These are phyloP conservation scores for Nothomitra cinnamomea DNA, from an alignment of 2,329 filamentous ascomycete species.

Conservation along the genomic window DNA sequence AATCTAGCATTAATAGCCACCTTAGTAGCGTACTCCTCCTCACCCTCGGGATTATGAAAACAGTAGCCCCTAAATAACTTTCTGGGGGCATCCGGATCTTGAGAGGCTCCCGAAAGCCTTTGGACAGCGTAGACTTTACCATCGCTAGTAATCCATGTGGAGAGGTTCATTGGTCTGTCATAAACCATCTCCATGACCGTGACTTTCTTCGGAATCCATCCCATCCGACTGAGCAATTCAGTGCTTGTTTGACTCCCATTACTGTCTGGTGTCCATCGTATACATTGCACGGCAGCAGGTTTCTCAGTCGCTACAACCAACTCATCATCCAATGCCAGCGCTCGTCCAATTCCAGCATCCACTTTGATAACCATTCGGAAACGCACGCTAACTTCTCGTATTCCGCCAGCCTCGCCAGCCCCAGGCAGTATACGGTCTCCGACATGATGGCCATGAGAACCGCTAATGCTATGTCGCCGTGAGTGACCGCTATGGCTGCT, in stretches of 20 bases:
- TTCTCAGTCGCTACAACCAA: conserved; percentile 81
- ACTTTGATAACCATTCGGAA: conserved; percentile 98
- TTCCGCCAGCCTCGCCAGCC: conserved; percentile 64
- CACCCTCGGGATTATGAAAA: conserved; percentile 57
- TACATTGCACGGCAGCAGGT: conserved; percentile 90
- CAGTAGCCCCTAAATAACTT: conserved; percentile 78
- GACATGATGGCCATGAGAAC: conserved; percentile 26
- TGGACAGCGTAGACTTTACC: conserved; percentile 86
- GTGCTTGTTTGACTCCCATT: conserved; percentile 74
- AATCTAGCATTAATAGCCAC: conserved; percentile 88
- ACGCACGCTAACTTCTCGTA: conserved; percentile 73
- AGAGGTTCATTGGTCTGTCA: conserved; percentile 90
- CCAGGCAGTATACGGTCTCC: conserved; percentile 41
- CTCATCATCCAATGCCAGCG: conserved; percentile 80
- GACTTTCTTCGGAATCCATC: conserved; percentile 65
- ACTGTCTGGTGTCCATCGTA: conserved; percentile 78
- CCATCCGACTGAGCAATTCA: conserved; percentile 73
- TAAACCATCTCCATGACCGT: conserved; percentile 73
- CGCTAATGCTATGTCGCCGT: conserved; percentile 42
- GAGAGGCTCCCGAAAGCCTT: conserved; percentile 30
- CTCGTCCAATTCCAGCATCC: conserved; percentile 81
- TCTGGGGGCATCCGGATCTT: conserved; percentile 32
- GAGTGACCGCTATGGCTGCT: conserved; percentile 29
- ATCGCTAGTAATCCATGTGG: conserved; percentile 80
- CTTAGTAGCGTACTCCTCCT: conserved; percentile 45